Evolutionary conservation across 495 filamentous ascomycete species (phyloP), one percentile per base, ranked within the genome.

Genomic region (Xylaria acuta): DNA sequence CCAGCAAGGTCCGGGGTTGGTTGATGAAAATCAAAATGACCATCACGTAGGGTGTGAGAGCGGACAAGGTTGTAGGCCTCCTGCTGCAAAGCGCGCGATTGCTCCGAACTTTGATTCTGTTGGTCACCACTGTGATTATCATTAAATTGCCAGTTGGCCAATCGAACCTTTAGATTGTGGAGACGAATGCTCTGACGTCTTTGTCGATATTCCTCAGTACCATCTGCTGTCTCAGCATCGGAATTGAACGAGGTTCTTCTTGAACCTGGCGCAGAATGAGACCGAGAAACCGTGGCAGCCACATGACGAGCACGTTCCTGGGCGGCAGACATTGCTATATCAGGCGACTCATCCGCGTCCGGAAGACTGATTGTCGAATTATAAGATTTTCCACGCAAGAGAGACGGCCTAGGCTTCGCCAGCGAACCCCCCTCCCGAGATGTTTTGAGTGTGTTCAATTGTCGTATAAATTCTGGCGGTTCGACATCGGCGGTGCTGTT

Each of bases 11-110:
- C 74, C n/a, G 75, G 60, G 8, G 74, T 70, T 32, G 73, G 14
- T 43, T 11, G 56, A 51, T 56, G 72, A 71, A 73, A 74, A 73
- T 54, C 43, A 54, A 63, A 72, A 36, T 64, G 34, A 8, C 20
- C 51, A 54, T 73, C 56, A 51, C 64, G 71, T 80, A 78, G 81
- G 41, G 87, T 87, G 71, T 88, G 87, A n/a, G 83, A 83, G 53
- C 83, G 81, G 14, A 89, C 87, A 9, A 89, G 78, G 27, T 85
- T 82, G 43, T 84, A 82, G 27, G 87, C 87, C 72, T 80, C 80
- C n/a, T 76, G 72, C 20, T 77, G 77, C 45, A 75, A 70, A 59
- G 76, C 78, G 63, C 79, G 80, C 11, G 73, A 64, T 64, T 76
- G 70, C 34, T 79, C 65, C 20, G 75, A 73, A 14, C 47, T 38